phyloP scores from a whole-genome alignment of 768 basidiomycete species.

The Termitomyces sp. region DNA sequence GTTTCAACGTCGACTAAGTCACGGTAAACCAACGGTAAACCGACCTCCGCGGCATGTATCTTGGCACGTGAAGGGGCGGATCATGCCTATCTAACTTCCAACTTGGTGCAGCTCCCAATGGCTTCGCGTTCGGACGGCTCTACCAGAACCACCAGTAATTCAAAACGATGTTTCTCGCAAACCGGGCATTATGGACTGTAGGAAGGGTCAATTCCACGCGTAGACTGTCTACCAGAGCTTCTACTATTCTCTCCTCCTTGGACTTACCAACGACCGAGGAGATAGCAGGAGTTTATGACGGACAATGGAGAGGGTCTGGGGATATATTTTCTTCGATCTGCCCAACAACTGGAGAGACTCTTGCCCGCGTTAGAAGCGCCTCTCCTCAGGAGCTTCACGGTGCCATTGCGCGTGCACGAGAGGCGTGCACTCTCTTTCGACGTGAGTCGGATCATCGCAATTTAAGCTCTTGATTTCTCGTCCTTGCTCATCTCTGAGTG shows the following conservation, averaged over 20 bases:
- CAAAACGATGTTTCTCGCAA: conserved; percentile 26
- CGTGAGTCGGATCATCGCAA: conserved; percentile 28
- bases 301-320: conserved; percentile 77
- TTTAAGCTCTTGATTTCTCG: neutral
- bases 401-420: conserved; percentile 66
- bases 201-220: conserved; percentile 32
- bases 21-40: too few species aligned
- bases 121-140: conserved; percentile 3
- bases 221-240: conserved; percentile 66
- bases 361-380: conserved; percentile 75
- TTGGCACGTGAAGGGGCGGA: conserved; percentile 1
- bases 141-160: conserved; percentile 1
- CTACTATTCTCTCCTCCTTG: conserved; percentile 61
- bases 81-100: neutral
- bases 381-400: conserved; percentile 70
- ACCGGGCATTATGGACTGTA: conserved; percentile 21
- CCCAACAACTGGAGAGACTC: conserved; percentile 83
- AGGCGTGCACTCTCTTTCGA: conserved; percentile 72
- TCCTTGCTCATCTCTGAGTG: conserved; percentile 7
- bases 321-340: conserved; percentile 70
- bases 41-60: neutral
- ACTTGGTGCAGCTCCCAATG: neutral
- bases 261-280: conserved; percentile 59
- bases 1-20: too few species aligned
- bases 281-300: conserved; percentile 77